These are phyloP conservation scores for Porphyrellus cyaneotinctus DNA, from an alignment of 768 basidiomycete species.

Conservation along the genomic window DNA sequence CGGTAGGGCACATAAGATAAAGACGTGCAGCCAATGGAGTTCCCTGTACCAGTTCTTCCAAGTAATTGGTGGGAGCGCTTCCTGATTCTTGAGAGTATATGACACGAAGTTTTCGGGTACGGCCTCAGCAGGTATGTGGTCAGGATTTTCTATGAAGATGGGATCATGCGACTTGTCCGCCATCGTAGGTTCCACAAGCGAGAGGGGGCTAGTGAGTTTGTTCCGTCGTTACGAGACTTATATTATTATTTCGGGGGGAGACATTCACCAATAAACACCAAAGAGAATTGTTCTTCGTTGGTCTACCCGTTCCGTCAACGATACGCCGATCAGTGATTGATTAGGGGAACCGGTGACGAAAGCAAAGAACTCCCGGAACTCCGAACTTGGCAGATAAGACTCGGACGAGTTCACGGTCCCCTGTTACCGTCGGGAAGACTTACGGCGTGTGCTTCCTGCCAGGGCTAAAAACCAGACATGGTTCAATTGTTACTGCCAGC, in stretches of 20 bases:
- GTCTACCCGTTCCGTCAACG: not conserved
- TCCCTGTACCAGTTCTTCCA: slow-evolving; percentile 14
- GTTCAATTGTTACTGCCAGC: not conserved
- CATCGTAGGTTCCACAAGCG: not conserved
- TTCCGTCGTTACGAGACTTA: not conserved
- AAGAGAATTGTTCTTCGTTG: not conserved
- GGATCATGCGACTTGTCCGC: not conserved
- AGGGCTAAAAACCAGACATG: too few species aligned
- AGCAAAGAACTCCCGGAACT: not conserved
- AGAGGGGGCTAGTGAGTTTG: not conserved
- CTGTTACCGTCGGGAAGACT: too few species aligned
- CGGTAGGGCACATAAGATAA: slow-evolving; percentile 4
- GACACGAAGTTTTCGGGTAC: slow-evolving; percentile 11
- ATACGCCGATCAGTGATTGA: not conserved
- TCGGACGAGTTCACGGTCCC: too few species aligned
- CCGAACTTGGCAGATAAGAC: not conserved
- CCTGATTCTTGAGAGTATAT: slow-evolving; percentile 7
- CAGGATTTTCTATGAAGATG: slow-evolving; percentile 1
- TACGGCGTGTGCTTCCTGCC: too few species aligned
- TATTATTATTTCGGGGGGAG: not conserved
- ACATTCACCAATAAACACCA: not conserved
- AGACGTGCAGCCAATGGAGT: slow-evolving; percentile 7
- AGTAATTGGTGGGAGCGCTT: slow-evolving; percentile 6
- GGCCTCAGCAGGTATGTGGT: slow-evolving; percentile 2
- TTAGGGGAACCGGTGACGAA: not conserved